A percentile compares a stretch with the other conserved stretches of the same genome.
phyloP scores from a whole-genome alignment of 176 grass and related monocot genomes.

The Ensete ventricosum region DNA sequence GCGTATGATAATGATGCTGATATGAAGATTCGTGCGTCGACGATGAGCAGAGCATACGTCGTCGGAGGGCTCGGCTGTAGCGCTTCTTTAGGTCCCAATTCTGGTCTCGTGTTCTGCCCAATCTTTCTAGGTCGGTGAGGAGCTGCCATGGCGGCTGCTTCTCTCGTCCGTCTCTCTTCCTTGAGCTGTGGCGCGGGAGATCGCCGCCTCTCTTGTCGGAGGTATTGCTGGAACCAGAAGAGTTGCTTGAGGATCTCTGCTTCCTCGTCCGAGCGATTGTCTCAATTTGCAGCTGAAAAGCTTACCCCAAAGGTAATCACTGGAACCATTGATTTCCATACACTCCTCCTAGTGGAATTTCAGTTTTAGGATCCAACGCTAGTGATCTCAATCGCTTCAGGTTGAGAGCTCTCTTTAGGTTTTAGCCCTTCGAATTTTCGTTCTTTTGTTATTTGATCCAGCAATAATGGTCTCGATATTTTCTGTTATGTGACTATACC shows the following conservation, averaged over 20 bases:
- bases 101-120: background rate
- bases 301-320: background rate
- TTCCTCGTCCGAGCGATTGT: background rate
- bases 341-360: background rate
- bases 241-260: background rate
- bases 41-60: too few species aligned
- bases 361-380: background rate
- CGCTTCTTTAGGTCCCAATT: too few species aligned
- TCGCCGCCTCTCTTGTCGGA: background rate
- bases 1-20: too few species aligned
- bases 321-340: too few species aligned
- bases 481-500: too few species aligned
- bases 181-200: background rate
- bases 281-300: background rate
- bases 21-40: too few species aligned
- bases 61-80: too few species aligned
- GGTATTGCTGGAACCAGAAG: background rate
- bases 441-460: background rate
- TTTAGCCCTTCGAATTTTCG: background rate
- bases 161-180: background rate
- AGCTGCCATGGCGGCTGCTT: background rate
- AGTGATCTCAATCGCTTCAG: too few species aligned
- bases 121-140: background rate
- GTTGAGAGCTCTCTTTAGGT: too few species aligned
- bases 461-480: too few species aligned